A percentile compares a stretch with the other conserved stretches of the same genome.
Conservation (phyloP, 2,329 filamentous ascomycete genomes). For the Aulographum hederae region DNA sequence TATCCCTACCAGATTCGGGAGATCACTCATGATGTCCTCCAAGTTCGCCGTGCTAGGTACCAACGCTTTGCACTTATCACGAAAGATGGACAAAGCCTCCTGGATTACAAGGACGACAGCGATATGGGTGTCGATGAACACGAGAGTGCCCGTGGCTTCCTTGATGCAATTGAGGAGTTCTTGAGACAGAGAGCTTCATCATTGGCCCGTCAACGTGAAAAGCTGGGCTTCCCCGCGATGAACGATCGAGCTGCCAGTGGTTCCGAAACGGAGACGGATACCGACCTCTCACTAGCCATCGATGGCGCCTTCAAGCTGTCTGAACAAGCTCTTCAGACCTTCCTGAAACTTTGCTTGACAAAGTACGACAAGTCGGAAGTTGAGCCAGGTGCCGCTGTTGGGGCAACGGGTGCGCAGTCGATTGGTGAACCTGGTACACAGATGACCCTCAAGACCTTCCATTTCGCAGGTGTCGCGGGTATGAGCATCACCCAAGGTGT, state of each 20-base stretch:
- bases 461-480: conserved; percentile 97
- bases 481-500: conserved; percentile 99
- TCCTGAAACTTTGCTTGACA: conserved; percentile 64
- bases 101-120: neutral
- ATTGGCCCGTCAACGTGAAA: neutral
- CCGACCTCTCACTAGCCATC: neutral
- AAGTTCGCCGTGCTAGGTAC: conserved; percentile 47
- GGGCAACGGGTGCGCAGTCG: conserved; percentile 89
- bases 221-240: neutral
- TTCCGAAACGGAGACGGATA: neutral
- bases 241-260: neutral
- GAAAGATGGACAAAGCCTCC: no score
- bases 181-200: neutral
- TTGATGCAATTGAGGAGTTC: neutral
- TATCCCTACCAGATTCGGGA: conserved; percentile 54
- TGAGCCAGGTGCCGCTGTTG: conserved; percentile 88
- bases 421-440: conserved; percentile 97
- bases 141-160: conserved; percentile 1
- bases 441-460: conserved; percentile 98
- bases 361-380: conserved; percentile 87
- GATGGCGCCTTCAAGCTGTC: conserved; percentile 77
- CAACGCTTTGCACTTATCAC: conserved; percentile 36
- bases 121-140: conserved; percentile 1
- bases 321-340: conserved; percentile 49
- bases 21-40: conserved; percentile 50